Evolutionary conservation across 2,329 filamentous ascomycete genomes (phyloP).

Genomic region (Purpureocillium takamizusanense): DNA sequence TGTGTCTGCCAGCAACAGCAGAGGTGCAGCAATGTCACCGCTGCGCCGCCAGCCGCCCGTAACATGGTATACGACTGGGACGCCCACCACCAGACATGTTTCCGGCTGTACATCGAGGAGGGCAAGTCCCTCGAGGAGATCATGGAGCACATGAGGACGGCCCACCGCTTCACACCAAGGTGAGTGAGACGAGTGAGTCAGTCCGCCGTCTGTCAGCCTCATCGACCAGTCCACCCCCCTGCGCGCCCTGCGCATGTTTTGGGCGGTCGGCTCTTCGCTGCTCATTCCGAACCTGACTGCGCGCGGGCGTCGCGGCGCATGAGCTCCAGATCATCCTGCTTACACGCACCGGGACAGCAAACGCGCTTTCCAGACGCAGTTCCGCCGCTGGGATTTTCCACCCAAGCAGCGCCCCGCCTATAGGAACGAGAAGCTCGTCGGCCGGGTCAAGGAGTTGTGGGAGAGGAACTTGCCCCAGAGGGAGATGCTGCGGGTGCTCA

Average conservation of each 20-base stretch:
- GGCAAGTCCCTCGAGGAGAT: conserved; percentile 65
- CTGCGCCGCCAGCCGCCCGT: conserved; percentile 6
- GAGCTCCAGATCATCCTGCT: conserved; percentile 4
- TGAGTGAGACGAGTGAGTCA: conserved; percentile 34
- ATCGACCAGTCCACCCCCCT: neutral
- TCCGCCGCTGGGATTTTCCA: conserved; percentile 72
- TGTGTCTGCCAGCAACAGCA: conserved; percentile 4
- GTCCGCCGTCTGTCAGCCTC: conserved; percentile 3
- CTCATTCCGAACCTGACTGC: no score
- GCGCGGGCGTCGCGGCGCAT: no score
- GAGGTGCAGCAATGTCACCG: conserved; percentile 2
- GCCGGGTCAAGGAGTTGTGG: conserved; percentile 69
- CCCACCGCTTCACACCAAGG: conserved; percentile 63
- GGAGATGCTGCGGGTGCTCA: conserved; percentile 64
- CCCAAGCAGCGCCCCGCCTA: conserved; percentile 64
- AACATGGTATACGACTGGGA: conserved; percentile 40
- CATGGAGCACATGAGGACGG: conserved; percentile 58
- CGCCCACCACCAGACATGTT: conserved; percentile 30
- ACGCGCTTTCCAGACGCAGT: conserved; percentile 67
- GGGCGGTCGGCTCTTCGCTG: no score
- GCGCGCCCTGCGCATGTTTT: neutral
- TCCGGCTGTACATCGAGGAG: conserved; percentile 67
- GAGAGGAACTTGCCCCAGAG: conserved; percentile 62
- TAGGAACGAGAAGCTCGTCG: conserved; percentile 58
- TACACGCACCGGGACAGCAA: conserved; percentile 41